Evolutionary conservation across 306 rosid genomes (phyloP).

Genomic region (Neltuma alba): DNA sequence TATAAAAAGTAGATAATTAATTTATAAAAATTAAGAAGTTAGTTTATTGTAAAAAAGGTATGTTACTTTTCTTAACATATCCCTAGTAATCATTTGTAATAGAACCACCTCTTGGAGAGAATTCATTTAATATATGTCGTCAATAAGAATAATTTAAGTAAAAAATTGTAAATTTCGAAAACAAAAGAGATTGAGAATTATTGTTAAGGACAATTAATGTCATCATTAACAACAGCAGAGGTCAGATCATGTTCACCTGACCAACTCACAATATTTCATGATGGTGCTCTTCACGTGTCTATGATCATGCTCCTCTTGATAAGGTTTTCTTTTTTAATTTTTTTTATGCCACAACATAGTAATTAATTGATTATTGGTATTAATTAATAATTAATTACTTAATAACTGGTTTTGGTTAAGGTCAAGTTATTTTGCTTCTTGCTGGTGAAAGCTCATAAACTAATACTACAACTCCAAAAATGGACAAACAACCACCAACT

Average conservation of each 20-base stretch:
- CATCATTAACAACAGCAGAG: neutral
- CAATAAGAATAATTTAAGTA: too few relatives aligned
- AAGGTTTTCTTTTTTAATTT: conserved; percentile 20
- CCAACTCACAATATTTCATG: conserved; percentile 44
- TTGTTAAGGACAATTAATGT: neutral
- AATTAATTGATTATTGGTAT: too few relatives aligned
- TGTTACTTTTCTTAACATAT: too few relatives aligned
- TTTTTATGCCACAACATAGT: neutral
- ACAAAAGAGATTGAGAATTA: too few relatives aligned
- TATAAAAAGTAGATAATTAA: too few relatives aligned
- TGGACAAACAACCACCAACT: neutral
- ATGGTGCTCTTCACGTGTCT: conserved; percentile 38
- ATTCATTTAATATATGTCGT: too few relatives aligned
- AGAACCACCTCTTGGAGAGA: too few relatives aligned
- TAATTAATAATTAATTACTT: neutral
- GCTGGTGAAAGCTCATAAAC: conserved; percentile 23
- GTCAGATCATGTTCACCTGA: conserved; percentile 2
- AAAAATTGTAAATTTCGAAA: too few relatives aligned
- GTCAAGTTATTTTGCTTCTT: conserved; percentile 17
- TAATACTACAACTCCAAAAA: conserved; percentile 2
- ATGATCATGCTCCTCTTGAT: conserved; percentile 33
- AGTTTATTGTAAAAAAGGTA: too few relatives aligned
- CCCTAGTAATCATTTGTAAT: too few relatives aligned
- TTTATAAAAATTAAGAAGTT: too few relatives aligned
- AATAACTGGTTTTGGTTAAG: conserved; percentile 20